phyloP scores from a whole-genome alignment of 768 basidiomycete genomes.

The Boletus tomentosulus region DNA sequence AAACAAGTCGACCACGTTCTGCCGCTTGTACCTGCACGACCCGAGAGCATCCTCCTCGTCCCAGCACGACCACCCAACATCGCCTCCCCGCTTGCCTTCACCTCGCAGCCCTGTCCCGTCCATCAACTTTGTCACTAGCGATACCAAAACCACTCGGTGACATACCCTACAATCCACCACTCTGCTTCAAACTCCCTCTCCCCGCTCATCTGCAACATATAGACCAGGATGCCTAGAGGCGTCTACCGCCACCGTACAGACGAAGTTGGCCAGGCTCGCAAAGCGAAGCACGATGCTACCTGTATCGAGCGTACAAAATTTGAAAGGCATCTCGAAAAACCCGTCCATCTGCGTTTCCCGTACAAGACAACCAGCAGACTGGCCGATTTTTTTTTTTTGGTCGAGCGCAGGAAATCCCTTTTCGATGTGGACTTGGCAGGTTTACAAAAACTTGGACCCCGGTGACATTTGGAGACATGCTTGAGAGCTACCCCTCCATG shows the following conservation, averaged over 20 bases:
- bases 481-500: too few species aligned
- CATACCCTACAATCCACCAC: too few species aligned
- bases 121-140: too few species aligned
- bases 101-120: too few species aligned
- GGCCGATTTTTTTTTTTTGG: too few species aligned
- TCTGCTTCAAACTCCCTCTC: too few species aligned
- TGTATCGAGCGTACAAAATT: slow-evolving; percentile 81
- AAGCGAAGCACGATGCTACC: slow-evolving; percentile 37
- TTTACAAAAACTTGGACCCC: slow-evolving; percentile 58
- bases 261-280: slow-evolving; percentile 56
- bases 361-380: slow-evolving; percentile 17
- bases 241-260: slow-evolving; percentile 77
- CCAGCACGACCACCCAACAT: too few species aligned
- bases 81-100: too few species aligned
- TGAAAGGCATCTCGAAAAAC: slow-evolving; percentile 83
- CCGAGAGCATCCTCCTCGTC: too few species aligned
- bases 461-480: slow-evolving; percentile 71
- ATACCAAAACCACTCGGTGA: too few species aligned
- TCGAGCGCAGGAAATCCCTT: slow-evolving; percentile 51
- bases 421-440: slow-evolving; percentile 64
- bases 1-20: too few species aligned
- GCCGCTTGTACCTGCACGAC: too few species aligned
- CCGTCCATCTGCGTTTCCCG: slow-evolving; percentile 67
- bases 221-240: slow-evolving; percentile 86
- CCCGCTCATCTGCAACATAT: slow-evolving; percentile 56